Conservation (phyloP, 192 early-diverging fungal genomes). For the Fimicolochytrium jonesii region DNA sequence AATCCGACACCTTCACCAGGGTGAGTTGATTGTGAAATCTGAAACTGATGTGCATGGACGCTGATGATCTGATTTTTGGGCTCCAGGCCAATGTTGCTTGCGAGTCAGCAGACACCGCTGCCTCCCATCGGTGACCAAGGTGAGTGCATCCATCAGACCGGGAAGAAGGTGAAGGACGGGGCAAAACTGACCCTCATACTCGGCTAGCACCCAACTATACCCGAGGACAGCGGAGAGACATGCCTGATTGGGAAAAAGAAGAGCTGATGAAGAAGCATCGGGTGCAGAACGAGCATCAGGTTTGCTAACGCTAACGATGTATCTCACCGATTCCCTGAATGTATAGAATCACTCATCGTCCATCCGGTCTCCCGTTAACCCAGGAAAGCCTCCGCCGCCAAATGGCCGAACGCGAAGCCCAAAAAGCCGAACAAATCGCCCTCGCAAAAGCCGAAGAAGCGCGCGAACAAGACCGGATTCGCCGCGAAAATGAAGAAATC, state of each 20-base stretch:
- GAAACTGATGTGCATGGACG: too few relatives aligned
- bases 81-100: constrained; percentile 12
- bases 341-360: too few relatives aligned
- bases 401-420: constrained; percentile 32
- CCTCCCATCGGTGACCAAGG: constrained; percentile 15
- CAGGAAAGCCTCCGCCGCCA: constrained; percentile 30
- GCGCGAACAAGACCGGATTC: constrained; percentile 29
- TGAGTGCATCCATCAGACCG: too few relatives aligned
- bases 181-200: too few relatives aligned
- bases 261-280: constrained; percentile 26
- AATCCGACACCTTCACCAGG: too few relatives aligned
- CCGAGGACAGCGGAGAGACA: constrained; percentile 19
- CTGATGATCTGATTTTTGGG: too few relatives aligned
- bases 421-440: constrained; percentile 16
- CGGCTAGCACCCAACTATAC: too few relatives aligned
- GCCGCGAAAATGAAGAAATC: constrained; percentile 32
- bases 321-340: too few relatives aligned
- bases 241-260: constrained; percentile 28
- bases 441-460: constrained; percentile 25
- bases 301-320: constrained; percentile 1
- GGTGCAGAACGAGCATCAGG: constrained; percentile 30
- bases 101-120: constrained; percentile 19
- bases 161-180: too few relatives aligned
- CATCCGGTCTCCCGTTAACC: neutral
- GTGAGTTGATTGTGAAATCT: too few relatives aligned